These are phyloP conservation scores for Suillus subaureus DNA, from an alignment of 768 basidiomycete genomes.

Conservation along the genomic window DNA sequence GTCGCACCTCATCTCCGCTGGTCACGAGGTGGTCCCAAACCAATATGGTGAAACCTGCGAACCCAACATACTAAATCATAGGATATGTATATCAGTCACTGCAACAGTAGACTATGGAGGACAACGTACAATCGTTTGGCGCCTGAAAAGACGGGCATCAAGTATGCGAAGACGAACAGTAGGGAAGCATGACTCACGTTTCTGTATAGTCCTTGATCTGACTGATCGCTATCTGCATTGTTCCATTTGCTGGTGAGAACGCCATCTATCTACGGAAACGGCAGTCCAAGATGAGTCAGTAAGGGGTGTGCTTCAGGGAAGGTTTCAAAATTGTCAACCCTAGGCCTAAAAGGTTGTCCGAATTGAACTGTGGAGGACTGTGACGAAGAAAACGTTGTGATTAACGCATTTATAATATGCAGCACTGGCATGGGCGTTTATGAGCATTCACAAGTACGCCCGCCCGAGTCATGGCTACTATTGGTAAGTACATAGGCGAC, in stretches of 20 bases:
- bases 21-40: constrained; percentile 45
- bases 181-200: neutral
- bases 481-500: neutral
- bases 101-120: neutral
- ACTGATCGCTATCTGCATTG: neutral
- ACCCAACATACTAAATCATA: constrained; percentile 45
- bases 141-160: neutral
- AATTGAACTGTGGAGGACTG: neutral
- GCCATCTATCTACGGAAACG: neutral
- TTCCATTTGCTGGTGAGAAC: neutral
- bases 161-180: neutral
- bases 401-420: neutral
- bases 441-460: neutral
- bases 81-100: neutral
- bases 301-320: too few relatives aligned
- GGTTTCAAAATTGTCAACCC: neutral
- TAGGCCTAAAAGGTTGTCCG: neutral
- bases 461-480: too few relatives aligned
- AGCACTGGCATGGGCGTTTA: neutral
- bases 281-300: neutral
- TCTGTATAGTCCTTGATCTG: neutral
- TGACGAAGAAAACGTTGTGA: neutral
- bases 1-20: constrained; percentile 33
- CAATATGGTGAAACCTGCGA: constrained; percentile 49
- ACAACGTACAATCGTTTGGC: neutral